Base-by-base conservation (phyloP, 2,329 filamentous ascomycete species). In the Polychaeton citri region DNA sequence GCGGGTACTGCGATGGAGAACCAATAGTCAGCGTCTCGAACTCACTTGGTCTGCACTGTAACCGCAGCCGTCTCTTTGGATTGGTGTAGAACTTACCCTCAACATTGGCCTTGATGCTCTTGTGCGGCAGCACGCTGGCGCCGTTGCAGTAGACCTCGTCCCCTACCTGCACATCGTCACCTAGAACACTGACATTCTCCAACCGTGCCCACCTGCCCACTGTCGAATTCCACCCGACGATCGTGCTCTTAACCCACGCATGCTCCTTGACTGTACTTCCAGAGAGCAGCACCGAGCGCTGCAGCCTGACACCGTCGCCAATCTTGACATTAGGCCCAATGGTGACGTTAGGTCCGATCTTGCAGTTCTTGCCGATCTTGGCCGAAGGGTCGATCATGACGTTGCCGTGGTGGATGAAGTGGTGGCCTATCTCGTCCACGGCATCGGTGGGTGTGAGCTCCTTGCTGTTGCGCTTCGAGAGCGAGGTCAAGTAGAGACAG, bases 111-210 rank as follows among this genome's bases (percentile, higher is more conserved):
- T 96, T 96, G 73, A 98, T 96, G 61, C 81, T 90, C 80, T 98
- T 98, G 69, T 98, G 88, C 5, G 88, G 88, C 46, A 98, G 69
- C 43, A 98, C 81, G 52, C 83, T 92, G 10, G 50, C 49, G 53
- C 88, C 88, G 62, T 98, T 98, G 63, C 95, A 90, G 63, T 96
- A 95, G 50, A 98, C 86, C 66, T 98, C 88, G 56, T 98, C 88
- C 35, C 86, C 88, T 58, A 98, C 93, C 40, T 84, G 93, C 36
- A 98, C 88, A 58, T 98, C 88, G 65, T 98, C 90, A 48, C 88
- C 90, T 15, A 98, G 74, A 36, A 98, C 88, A n/a, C 84, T 88
- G 30, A 96, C 87, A 57, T 98, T 98, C 72, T 98, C 90, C 45
- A 96, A 70, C 48, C 88, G 81, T 40, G 88, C 88, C 88, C 88